phyloP scores from a whole-genome alignment of 2,329 filamentous ascomycete genomes.

The Epichloe brachyelytri region DNA sequence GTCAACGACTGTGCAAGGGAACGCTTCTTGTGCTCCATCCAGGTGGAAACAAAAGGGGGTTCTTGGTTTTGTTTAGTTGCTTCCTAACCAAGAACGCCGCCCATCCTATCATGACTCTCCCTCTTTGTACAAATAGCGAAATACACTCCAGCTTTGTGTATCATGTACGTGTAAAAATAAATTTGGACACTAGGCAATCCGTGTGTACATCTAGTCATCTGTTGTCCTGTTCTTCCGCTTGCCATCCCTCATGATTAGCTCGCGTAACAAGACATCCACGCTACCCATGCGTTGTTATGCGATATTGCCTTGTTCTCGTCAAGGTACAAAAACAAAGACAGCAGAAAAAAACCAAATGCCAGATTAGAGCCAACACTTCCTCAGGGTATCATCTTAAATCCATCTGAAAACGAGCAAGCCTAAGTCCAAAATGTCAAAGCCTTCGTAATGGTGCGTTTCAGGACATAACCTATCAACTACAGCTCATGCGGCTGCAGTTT shows the following conservation, averaged over 20 bases:
- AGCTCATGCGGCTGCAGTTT: constrained; percentile 21
- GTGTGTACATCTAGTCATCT: neutral
- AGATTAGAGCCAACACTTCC: constrained; percentile 13
- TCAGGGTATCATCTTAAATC: constrained; percentile 27
- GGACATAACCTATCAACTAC: constrained; percentile 1
- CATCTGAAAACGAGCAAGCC: constrained; percentile 3
- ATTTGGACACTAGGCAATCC: neutral
- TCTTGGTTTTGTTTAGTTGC: neutral
- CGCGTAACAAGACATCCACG: neutral
- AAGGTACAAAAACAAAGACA: neutral
- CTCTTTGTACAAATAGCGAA: neutral
- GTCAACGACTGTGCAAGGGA: neutral
- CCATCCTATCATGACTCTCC: neutral
- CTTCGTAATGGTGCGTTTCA: neutral
- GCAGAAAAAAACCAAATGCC: neutral
- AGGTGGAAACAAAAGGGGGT: neutral
- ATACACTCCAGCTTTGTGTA: neutral
- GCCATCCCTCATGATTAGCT: neutral
- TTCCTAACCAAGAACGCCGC: neutral
- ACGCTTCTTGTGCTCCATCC: neutral
- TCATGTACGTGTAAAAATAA: constrained; percentile 1
- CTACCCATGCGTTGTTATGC: constrained; percentile 4
- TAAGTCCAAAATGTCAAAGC: neutral
- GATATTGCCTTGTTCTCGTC: neutral
- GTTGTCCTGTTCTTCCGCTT: neutral